These are phyloP conservation scores for Cucumis cinereus DNA, from an alignment of 306 rosid species.

Conservation along the genomic window DNA sequence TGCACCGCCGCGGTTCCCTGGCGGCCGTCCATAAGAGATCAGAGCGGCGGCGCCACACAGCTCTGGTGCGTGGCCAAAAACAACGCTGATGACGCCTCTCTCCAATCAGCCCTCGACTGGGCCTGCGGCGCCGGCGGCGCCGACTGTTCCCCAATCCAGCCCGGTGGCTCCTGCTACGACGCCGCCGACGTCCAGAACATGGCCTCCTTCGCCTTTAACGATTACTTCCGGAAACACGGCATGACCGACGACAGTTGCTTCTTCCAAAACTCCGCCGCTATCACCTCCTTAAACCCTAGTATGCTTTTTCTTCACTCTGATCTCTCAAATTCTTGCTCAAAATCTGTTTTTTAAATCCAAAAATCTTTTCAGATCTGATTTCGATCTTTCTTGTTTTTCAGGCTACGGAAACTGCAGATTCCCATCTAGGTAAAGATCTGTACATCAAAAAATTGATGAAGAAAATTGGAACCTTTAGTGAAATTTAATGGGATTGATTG, in stretches of 20 bases:
- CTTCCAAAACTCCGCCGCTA: constrained; percentile 60
- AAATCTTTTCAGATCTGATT: neutral
- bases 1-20: constrained; percentile 6
- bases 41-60: constrained; percentile 24
- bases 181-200: constrained; percentile 33
- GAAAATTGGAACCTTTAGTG: neutral
- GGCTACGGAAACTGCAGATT: constrained; percentile 71
- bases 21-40: constrained; percentile 11
- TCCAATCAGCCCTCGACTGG: constrained; percentile 71
- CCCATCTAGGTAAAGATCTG: constrained; percentile 55
- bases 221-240: constrained; percentile 63
- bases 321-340: neutral
- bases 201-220: constrained; percentile 82
- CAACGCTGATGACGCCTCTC: constrained; percentile 69
- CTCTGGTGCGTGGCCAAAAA: constrained; percentile 98
- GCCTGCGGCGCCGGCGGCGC: constrained; percentile 80
- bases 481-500: neutral
- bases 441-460: neutral
- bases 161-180: constrained; percentile 70
- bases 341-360: neutral
- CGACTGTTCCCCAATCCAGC: constrained; percentile 70
- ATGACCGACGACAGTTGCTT: constrained; percentile 56
- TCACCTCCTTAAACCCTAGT: constrained; percentile 81
- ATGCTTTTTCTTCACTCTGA: constrained; percentile 4
- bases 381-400: constrained; percentile 13